Evolutionary conservation across 352 stramenopile species (phyloP).

Genomic region (Paralagenidium karlingii): DNA sequence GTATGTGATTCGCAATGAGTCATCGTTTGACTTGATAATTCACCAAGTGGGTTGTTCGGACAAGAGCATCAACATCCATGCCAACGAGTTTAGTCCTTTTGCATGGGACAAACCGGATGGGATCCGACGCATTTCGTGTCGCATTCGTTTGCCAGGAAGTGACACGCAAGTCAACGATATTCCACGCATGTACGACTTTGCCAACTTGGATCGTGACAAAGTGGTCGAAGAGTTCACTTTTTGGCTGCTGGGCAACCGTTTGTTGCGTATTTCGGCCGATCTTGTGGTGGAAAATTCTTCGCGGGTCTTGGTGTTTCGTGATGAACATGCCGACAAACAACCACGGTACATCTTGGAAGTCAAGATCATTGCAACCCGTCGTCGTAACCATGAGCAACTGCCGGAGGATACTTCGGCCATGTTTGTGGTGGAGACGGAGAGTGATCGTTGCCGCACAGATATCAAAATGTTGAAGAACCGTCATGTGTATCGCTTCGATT

Average conservation of each 20-base stretch:
- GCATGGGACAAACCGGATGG: conserved; percentile 68
- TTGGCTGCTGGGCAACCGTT: conserved; percentile 53
- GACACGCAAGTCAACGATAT: conserved; percentile 38
- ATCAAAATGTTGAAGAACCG: conserved; percentile 62
- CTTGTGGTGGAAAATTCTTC: conserved; percentile 72
- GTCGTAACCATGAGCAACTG: no score
- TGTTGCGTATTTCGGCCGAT: conserved; percentile 50
- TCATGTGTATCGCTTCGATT: conserved; percentile 76
- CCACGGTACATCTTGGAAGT: conserved; percentile 72
- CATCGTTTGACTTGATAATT: conserved; percentile 55
- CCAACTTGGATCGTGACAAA: conserved; percentile 65
- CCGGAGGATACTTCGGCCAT: no score
- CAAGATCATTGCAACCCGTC: conserved; percentile 56
- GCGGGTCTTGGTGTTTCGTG: conserved; percentile 65
- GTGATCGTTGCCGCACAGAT: no score
- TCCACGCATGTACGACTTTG: conserved; percentile 75
- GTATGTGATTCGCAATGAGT: conserved; percentile 80
- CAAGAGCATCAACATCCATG: conserved; percentile 45
- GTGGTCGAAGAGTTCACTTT: conserved; percentile 59
- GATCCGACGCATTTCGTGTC: no score
- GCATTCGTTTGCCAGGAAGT: conserved; percentile 29
- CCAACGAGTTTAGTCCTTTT: conserved; percentile 64
- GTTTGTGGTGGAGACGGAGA: no score
- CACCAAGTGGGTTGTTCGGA: conserved; percentile 55
- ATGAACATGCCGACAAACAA: conserved; percentile 33